Conservation (phyloP, 257 asterid species). For the Gardenia jasminoides region DNA sequence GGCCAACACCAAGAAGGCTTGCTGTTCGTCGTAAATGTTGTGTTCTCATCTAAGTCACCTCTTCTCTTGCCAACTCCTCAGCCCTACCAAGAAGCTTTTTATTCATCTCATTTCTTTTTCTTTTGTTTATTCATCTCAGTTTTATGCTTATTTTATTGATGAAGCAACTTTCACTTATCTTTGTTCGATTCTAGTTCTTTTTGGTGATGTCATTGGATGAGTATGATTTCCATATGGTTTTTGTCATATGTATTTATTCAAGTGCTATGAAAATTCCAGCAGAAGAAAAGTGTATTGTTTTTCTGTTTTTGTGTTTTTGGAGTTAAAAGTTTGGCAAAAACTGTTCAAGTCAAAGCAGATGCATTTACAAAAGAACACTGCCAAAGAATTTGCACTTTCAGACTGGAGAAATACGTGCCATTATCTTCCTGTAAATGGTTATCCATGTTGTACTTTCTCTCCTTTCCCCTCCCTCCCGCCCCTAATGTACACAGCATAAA, state of each 20-base stretch:
- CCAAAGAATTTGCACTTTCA: too few relatives aligned
- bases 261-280: neutral
- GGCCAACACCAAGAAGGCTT: slow-evolving; percentile 48
- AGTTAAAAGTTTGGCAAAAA: neutral
- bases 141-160: slow-evolving; percentile 1
- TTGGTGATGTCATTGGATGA: neutral
- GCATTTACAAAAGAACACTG: too few relatives aligned
- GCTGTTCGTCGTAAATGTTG: slow-evolving; percentile 64
- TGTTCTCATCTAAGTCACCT: neutral
- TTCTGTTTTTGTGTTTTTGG: too few relatives aligned
- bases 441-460: too few relatives aligned
- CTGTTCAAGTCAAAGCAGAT: too few relatives aligned
- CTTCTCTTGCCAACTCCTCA: neutral
- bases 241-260: neutral
- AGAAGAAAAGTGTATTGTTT: neutral
- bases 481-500: too few relatives aligned
- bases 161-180: neutral
- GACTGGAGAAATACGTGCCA: too few relatives aligned
- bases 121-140: neutral
- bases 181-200: slow-evolving; percentile 2
- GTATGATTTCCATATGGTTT: neutral
- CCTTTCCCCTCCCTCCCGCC: too few relatives aligned
- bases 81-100: neutral
- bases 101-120: neutral
- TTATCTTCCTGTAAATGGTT: too few relatives aligned